Percentiles rank a stretch among this genome's conserved stretches.
Conservation (phyloP, 2,329 filamentous ascomycete species). For the Fusarium sp. region DNA sequence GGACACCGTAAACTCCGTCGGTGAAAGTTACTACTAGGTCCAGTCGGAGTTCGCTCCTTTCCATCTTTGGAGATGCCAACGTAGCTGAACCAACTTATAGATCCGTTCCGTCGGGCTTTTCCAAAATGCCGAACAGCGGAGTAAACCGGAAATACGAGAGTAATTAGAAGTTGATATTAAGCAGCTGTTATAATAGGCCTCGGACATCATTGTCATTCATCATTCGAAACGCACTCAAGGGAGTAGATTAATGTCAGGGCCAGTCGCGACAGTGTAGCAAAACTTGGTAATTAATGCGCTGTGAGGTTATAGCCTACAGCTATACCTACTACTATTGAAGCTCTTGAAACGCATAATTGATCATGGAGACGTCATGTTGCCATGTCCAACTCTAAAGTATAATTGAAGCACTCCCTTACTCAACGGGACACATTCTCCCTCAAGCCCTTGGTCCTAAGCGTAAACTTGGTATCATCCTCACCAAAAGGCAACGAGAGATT, state of each 20-base stretch:
- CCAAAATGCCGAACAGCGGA: too few relatives aligned
- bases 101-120: too few relatives aligned
- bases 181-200: too few relatives aligned
- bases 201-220: neutral
- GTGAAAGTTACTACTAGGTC: too few relatives aligned
- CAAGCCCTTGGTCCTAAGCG: slow-evolving; percentile 67
- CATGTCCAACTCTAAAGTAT: neutral
- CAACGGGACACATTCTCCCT: slow-evolving; percentile 59
- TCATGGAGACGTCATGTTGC: neutral
- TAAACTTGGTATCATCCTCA: slow-evolving; percentile 60
- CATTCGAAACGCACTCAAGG: neutral
- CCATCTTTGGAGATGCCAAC: too few relatives aligned
- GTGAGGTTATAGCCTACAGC: neutral
- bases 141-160: too few relatives aligned
- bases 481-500: slow-evolving; percentile 59
- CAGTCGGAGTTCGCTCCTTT: too few relatives aligned
- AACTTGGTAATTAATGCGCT: neutral
- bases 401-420: neutral
- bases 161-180: too few relatives aligned
- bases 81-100: too few relatives aligned
- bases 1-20: too few relatives aligned
- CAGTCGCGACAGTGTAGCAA: neutral
- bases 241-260: neutral
- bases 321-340: neutral
- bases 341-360: neutral